Conservation (phyloP, 2,329 filamentous ascomycete species). For the Alternaria triticina region DNA sequence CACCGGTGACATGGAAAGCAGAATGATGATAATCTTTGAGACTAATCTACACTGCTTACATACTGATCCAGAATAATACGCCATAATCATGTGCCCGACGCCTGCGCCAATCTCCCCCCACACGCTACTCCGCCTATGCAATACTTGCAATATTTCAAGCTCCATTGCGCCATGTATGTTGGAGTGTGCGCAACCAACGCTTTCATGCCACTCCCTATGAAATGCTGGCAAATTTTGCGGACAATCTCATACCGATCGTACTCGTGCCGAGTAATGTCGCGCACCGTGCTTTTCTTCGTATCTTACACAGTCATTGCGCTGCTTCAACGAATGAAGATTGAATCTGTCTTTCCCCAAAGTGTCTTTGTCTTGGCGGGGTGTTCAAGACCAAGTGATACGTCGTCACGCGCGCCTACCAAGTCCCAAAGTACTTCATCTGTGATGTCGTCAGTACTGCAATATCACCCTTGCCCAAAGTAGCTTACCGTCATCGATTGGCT, state of each 20-base stretch:
- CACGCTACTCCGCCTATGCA: constrained; percentile 12
- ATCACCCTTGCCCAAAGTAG: constrained; percentile 1
- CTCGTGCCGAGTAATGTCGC: neutral
- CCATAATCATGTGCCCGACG: constrained; percentile 1
- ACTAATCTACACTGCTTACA: constrained; percentile 9
- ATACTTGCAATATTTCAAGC: constrained; percentile 6
- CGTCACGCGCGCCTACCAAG: constrained; percentile 45
- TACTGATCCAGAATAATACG: constrained; percentile 8
- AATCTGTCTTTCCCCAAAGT: constrained; percentile 66
- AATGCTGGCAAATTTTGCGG: constrained; percentile 11
- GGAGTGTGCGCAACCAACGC: neutral
- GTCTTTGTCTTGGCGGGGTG: constrained; percentile 67
- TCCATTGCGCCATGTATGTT: constrained; percentile 11
- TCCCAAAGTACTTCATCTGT: constrained; percentile 57
- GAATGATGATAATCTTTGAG: constrained; percentile 2
- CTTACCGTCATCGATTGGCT: constrained; percentile 88
- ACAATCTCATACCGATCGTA: neutral
- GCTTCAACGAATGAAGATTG: constrained; percentile 65
- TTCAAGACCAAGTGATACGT: constrained; percentile 61
- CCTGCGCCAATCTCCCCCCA: constrained; percentile 4
- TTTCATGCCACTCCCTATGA: neutral
- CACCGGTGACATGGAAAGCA: neutral
- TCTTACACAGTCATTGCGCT: constrained; percentile 25
- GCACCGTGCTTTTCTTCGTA: constrained; percentile 13
- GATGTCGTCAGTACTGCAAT: constrained; percentile 12